Evolutionary conservation across 306 rosid genomes (phyloP).

Genomic region (Quercus rubra): DNA sequence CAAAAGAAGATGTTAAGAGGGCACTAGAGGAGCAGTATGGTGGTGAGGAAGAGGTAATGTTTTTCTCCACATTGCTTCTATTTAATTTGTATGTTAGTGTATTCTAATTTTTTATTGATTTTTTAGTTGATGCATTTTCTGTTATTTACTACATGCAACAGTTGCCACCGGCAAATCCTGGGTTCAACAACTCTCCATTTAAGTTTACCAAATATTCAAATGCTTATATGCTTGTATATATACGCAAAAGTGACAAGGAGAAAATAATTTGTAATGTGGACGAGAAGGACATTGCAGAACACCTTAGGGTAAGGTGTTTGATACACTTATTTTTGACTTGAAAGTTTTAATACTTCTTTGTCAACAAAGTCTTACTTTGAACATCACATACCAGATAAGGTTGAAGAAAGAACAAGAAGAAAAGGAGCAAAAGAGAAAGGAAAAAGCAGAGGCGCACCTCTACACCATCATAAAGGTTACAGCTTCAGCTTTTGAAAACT

Average conservation of each 20-base stretch:
- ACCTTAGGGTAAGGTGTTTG: slow-evolving; percentile 59
- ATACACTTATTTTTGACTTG: background rate
- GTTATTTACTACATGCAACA: slow-evolving; percentile 31
- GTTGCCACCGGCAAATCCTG: slow-evolving; percentile 86
- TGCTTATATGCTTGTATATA: slow-evolving; percentile 95
- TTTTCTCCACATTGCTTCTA: background rate
- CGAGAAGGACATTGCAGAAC: slow-evolving; percentile 87
- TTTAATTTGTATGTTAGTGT: background rate
- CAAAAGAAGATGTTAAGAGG: slow-evolving; percentile 80
- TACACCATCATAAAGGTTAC: slow-evolving; percentile 80
- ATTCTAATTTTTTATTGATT: background rate
- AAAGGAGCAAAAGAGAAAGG: slow-evolving; percentile 78
- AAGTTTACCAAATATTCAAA: slow-evolving; percentile 89
- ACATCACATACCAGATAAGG: slow-evolving; percentile 53
- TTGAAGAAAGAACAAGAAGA: slow-evolving; percentile 87
- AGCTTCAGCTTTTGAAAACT: background rate
- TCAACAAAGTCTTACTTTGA: background rate
- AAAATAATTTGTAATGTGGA: slow-evolving; percentile 83
- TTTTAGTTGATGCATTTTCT: slow-evolving; percentile 12
- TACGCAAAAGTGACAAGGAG: slow-evolving; percentile 86
- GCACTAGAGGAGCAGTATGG: slow-evolving; percentile 97
- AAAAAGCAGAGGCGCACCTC: slow-evolving; percentile 89
- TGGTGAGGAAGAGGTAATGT: slow-evolving; percentile 86
- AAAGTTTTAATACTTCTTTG: background rate
- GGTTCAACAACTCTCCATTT: slow-evolving; percentile 79